Evolutionary conservation across 331 rosid genomes (phyloP), one percentile per base, ranked within the genome.

Genomic region (Malus hybrid): DNA sequence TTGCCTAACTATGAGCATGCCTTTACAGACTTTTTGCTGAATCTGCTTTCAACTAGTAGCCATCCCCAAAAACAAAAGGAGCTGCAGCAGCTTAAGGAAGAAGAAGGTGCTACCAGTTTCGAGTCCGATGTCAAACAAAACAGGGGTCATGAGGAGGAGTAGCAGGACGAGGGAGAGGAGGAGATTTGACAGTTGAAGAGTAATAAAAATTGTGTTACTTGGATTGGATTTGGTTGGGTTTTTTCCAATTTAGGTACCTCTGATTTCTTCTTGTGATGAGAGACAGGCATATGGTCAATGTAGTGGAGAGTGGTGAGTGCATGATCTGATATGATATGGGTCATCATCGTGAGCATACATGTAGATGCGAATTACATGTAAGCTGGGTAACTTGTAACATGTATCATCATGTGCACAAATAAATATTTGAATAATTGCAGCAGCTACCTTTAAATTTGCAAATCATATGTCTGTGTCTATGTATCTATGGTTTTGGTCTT

Each of bases 21-120:
- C 28, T 11, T 84, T 32, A 79, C 82, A 0, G 76, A 78, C 62
- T 84, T 81, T 56, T 67, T 84, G 32, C 27, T 61, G 68, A 66
- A 19, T 27, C 11, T 77, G 72, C 46, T 70, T 28, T 7, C 14
- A 15, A 29, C 65, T 14, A 50, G 56, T 50, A 15, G 56, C 15
- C 55, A 50, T 50, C 55, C 55, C 28, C 65, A 8, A 24, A 60
- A 22, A 6, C 54, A 57, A 18, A 44, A 36, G 7, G 36, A 36
- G 55, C 22, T 20, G 22, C 11, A 6, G 55, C 12, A 8, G 7
- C 54, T 14, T 6, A 48, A 48, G 54, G 19, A 48, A 14, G 63
- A 72, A n/a, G n/a, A 4, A 10, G 39, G 13, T 9, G 27, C 63
- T 10, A 4, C 63, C 13, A 11, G 54, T 48, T 48, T 48, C 18